phyloP scores from a whole-genome alignment of 2,329 filamentous ascomycete species.

The Microdochium paspali region DNA sequence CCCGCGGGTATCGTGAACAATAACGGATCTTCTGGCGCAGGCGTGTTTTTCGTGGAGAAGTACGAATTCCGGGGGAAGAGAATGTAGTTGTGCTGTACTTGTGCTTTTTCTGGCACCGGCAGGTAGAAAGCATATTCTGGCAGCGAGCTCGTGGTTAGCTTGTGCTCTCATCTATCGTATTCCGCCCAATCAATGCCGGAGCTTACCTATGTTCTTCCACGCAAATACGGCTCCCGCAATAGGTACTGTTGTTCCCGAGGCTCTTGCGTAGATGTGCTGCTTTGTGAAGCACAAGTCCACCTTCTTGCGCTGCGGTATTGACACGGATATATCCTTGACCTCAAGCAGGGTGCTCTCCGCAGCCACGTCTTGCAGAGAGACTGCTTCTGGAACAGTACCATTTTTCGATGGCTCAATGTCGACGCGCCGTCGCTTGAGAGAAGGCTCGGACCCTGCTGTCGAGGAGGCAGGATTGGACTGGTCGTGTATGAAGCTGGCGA shows the following conservation, averaged over 20 bases:
- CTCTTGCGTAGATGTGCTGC: constrained; percentile 47
- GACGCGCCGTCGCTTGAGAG: constrained; percentile 42
- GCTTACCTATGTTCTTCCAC: constrained; percentile 53
- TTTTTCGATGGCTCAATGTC: constrained; percentile 27
- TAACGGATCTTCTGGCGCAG: constrained; percentile 42
- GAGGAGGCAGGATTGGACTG: constrained; percentile 20
- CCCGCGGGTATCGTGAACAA: constrained; percentile 54
- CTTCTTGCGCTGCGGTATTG: constrained; percentile 59
- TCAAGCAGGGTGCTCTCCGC: constrained; percentile 46
- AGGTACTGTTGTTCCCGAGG: constrained; percentile 39
- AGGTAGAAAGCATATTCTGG: constrained; percentile 54
- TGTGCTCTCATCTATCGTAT: neutral
- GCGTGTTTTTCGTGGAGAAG: constrained; percentile 36
- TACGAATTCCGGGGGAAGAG: constrained; percentile 48
- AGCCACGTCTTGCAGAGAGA: constrained; percentile 27
- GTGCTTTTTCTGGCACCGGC: constrained; percentile 55
- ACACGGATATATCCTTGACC: constrained; percentile 58
- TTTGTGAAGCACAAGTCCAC: constrained; percentile 55
- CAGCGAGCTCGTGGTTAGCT: neutral
- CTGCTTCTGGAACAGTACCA: constrained; percentile 11
- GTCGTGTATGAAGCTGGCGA: constrained; percentile 39
- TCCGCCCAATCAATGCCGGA: neutral
- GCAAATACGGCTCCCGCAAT: constrained; percentile 45
- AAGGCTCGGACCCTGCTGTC: constrained; percentile 24
- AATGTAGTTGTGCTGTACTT: constrained; percentile 57